Evolutionary conservation across 768 basidiomycete species (phyloP).

Genomic region (Auricularia heimuer): DNA sequence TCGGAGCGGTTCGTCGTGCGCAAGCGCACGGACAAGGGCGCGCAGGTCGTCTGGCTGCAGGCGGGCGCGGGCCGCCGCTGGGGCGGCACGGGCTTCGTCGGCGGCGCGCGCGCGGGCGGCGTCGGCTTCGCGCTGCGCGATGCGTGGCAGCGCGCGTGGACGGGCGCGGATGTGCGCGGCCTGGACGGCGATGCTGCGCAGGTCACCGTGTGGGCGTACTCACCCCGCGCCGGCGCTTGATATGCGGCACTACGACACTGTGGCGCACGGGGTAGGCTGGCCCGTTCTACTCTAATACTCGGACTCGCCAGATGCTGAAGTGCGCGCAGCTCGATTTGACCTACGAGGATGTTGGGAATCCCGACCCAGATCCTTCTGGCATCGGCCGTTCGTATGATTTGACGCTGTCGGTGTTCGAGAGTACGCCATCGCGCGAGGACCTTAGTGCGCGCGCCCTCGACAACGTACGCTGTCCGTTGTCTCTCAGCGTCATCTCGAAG

Average conservation of each 20-base stretch:
- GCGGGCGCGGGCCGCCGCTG: not conserved
- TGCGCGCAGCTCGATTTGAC: not conserved
- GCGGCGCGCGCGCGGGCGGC: not conserved
- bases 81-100: not conserved
- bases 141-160: not conserved
- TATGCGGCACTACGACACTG: slow-evolving; percentile 1
- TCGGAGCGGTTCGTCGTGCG: not conserved
- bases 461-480: not conserved
- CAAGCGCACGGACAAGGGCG: slow-evolving; percentile 1
- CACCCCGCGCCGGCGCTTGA: not conserved
- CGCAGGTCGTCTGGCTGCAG: not conserved
- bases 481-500: not conserved
- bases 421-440: not conserved
- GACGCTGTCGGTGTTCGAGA: not conserved
- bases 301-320: not conserved
- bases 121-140: not conserved
- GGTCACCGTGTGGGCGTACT: not conserved
- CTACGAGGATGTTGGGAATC: not conserved
- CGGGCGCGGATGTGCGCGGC: not conserved
- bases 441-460: not conserved
- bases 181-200: not conserved
- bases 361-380: not conserved
- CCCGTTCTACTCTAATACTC: not conserved
- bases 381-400: not conserved
- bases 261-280: not conserved